phyloP scores from a whole-genome alignment of 2,329 filamentous ascomycete species.

The Pseudofabraea citricarpa region DNA sequence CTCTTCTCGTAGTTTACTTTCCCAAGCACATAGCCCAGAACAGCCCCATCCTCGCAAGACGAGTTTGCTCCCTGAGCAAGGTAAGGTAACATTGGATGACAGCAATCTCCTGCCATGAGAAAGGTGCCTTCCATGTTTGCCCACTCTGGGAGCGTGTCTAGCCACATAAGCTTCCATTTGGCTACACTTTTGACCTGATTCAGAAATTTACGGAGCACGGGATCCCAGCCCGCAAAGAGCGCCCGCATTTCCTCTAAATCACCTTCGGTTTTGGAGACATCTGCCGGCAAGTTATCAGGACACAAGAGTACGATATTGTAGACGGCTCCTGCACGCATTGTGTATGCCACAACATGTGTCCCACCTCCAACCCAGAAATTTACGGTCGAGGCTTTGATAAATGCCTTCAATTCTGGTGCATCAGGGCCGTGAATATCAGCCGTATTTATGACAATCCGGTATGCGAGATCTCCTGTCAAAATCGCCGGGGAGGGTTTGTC shows the following conservation, averaged over 20 bases:
- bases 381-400: slow-evolving; percentile 46
- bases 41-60: slow-evolving; percentile 63
- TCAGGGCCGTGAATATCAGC: slow-evolving; percentile 45
- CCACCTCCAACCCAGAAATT: slow-evolving; percentile 62
- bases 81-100: slow-evolving; percentile 60
- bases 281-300: slow-evolving; percentile 55
- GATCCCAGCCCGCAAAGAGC: slow-evolving; percentile 61
- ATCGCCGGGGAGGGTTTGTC: slow-evolving; percentile 41
- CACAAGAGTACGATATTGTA: slow-evolving; percentile 63
- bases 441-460: slow-evolving; percentile 51
- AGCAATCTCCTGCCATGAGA: slow-evolving; percentile 47
- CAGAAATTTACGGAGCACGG: slow-evolving; percentile 40
- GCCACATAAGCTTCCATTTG: slow-evolving; percentile 65
- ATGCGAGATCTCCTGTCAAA: slow-evolving; percentile 61
- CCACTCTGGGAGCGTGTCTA: slow-evolving; percentile 29
- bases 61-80: slow-evolving; percentile 64
- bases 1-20: slow-evolving; percentile 38
- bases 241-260: slow-evolving; percentile 55
- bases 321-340: slow-evolving; percentile 50
- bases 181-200: slow-evolving; percentile 52
- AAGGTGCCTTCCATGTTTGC: slow-evolving; percentile 18
- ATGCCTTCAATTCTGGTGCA: slow-evolving; percentile 40
- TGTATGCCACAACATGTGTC: slow-evolving; percentile 59
- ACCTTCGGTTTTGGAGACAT: slow-evolving; percentile 46
- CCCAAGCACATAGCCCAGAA: slow-evolving; percentile 54